Percentiles rank a stretch among this genome's conserved stretches.
These are phyloP conservation scores for Colletotrichum spaethianum DNA, from an alignment of 2,329 filamentous ascomycete species.

Conservation along the genomic window DNA sequence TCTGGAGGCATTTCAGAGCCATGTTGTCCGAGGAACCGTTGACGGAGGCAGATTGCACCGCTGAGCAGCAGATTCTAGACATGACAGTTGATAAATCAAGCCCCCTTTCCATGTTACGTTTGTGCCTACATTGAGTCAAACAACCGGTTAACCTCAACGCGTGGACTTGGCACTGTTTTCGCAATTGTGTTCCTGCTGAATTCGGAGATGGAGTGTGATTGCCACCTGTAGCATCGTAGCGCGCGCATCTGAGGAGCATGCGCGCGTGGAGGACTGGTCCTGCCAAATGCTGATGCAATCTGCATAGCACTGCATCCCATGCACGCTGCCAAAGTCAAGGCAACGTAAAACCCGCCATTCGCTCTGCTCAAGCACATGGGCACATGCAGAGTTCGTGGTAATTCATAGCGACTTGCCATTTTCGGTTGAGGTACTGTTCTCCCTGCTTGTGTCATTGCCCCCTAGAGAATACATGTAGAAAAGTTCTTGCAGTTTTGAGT, in stretches of 20 bases:
- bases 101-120: background rate
- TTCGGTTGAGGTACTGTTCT: constrained; percentile 26
- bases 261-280: constrained; percentile 6
- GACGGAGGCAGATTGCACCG: background rate
- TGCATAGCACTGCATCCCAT: background rate
- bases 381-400: constrained; percentile 5
- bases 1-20: background rate
- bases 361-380: background rate
- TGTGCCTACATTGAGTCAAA: constrained; percentile 3
- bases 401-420: constrained; percentile 28
- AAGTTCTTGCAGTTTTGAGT: background rate
- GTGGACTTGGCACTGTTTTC: constrained; percentile 8
- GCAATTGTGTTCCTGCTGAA: constrained; percentile 20
- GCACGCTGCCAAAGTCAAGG: background rate
- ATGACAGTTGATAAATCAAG: constrained; percentile 5
- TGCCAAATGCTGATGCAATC: constrained; percentile 11
- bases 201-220: constrained; percentile 14
- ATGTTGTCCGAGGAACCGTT: background rate
- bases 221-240: background rate
- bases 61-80: constrained; percentile 4
- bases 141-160: constrained; percentile 4
- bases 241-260: background rate
- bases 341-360: background rate
- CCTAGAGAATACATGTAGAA: constrained; percentile 2
- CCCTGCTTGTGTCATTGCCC: constrained; percentile 23